Evolutionary conservation across 1,284 basidiomycete species (phyloP).

Genomic region (Irpex sp.): DNA sequence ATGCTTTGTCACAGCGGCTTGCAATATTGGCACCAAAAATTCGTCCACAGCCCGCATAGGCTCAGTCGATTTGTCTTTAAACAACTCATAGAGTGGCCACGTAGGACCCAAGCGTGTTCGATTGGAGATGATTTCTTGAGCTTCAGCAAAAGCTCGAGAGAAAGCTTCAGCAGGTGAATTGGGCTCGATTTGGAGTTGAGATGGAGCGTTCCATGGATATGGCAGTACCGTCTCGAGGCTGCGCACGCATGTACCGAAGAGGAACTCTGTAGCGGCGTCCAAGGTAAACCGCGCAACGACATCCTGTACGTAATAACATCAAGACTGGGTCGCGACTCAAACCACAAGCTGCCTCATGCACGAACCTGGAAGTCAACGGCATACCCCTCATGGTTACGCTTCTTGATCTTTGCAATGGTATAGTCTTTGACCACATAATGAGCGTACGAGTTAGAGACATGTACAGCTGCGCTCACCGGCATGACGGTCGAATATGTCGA

Average conservation of each 20-base stretch:
- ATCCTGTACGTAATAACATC: slow-evolving; percentile 28
- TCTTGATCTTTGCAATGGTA: slow-evolving; percentile 26
- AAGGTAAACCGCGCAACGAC: slow-evolving; percentile 45
- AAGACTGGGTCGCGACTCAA: background rate
- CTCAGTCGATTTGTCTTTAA: slow-evolving; percentile 39
- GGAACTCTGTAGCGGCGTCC: slow-evolving; percentile 49
- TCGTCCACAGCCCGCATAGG: slow-evolving; percentile 48
- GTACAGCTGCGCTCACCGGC: slow-evolving; percentile 16
- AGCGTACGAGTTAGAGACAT: background rate
- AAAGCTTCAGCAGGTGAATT: slow-evolving; percentile 38
- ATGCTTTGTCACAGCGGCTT: slow-evolving; percentile 42
- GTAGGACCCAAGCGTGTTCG: slow-evolving; percentile 41
- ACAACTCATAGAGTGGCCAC: slow-evolving; percentile 53
- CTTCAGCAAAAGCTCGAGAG: slow-evolving; percentile 44
- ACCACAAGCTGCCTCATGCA: too few relatives aligned
- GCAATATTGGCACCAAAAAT: slow-evolving; percentile 52
- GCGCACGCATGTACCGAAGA: slow-evolving; percentile 47
- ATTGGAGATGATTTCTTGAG: slow-evolving; percentile 37
- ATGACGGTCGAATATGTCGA: slow-evolving; percentile 30
- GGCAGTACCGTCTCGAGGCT: slow-evolving; percentile 39
- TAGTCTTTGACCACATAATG: slow-evolving; percentile 13
- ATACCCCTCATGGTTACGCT: slow-evolving; percentile 22
- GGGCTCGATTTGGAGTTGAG: background rate
- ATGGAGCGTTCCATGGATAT: slow-evolving; percentile 30
- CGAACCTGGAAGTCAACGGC: slow-evolving; percentile 33